A percentile compares a stretch with the other conserved stretches of the same genome.
phyloP scores from a whole-genome alignment of 2,329 filamentous ascomycete genomes.

The Fusarium robinianum region DNA sequence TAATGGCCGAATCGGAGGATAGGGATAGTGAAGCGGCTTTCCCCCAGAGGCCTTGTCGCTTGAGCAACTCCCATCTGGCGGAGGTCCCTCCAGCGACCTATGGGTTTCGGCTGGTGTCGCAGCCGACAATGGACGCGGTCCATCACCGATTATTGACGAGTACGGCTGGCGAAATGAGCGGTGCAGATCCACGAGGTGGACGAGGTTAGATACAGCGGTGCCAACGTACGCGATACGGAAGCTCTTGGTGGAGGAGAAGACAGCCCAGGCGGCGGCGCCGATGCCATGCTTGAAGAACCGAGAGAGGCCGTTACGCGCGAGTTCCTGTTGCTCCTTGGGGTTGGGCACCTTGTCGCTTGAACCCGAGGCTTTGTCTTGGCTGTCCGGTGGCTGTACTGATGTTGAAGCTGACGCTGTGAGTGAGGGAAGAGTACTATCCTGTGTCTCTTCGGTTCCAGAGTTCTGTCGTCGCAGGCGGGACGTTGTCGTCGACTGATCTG shows the following conservation, averaged over 20 bases:
- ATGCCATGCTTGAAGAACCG: constrained; percentile 35
- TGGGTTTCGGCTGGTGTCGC: constrained; percentile 21
- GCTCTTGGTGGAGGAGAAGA: constrained; percentile 31
- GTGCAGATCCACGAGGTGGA: constrained; percentile 31
- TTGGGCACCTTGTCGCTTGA: constrained; percentile 6
- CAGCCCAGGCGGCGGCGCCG: constrained; percentile 31
- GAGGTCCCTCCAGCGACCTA: constrained; percentile 19
- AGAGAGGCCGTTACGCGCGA: constrained; percentile 29
- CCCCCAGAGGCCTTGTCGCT: constrained; percentile 16
- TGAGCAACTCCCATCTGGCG: constrained; percentile 12
- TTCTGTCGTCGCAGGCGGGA: constrained; percentile 14
- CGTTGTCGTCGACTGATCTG: constrained; percentile 4
- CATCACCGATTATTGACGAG: constrained; percentile 9
- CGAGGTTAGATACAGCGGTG: constrained; percentile 33
- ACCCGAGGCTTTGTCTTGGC: constrained; percentile 5
- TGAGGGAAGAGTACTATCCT: neutral
- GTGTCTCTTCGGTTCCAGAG: constrained; percentile 16
- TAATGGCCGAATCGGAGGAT: constrained; percentile 31
- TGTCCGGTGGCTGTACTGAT: neutral
- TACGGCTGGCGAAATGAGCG: constrained; percentile 33
- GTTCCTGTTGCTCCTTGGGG: constrained; percentile 28
- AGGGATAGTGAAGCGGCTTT: constrained; percentile 29
- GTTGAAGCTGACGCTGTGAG: constrained; percentile 8
- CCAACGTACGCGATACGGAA: constrained; percentile 36
- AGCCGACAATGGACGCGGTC: constrained; percentile 14